Conservation (phyloP, 352 stramenopile species). For the Plasmopara muralis region DNA sequence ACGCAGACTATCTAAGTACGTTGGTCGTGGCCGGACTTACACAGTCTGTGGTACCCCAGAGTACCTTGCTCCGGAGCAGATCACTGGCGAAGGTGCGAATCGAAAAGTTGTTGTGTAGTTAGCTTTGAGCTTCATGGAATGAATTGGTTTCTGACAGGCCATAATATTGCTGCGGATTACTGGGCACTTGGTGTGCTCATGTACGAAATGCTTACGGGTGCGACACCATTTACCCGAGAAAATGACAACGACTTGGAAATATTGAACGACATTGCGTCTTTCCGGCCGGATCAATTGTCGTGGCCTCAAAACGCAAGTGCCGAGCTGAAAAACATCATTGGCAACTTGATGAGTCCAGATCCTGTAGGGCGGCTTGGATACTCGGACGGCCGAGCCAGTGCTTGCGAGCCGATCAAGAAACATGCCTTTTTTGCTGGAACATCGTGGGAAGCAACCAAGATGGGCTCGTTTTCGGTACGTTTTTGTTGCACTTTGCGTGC, state of each 20-base stretch:
- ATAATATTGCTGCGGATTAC: slow-evolving; percentile 87
- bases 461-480: slow-evolving; percentile 71
- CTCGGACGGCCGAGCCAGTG: slow-evolving; percentile 41
- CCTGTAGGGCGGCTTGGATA: slow-evolving; percentile 50
- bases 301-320: slow-evolving; percentile 63
- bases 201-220: slow-evolving; percentile 88
- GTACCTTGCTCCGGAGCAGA: slow-evolving; percentile 81
- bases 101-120: neutral
- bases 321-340: slow-evolving; percentile 69
- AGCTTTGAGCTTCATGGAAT: neutral
- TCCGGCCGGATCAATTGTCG: slow-evolving; percentile 61
- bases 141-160: slow-evolving; percentile 27
- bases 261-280: slow-evolving; percentile 79
- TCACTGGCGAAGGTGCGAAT: slow-evolving; percentile 69
- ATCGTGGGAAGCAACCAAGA: slow-evolving; percentile 77
- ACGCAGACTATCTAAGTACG: slow-evolving; percentile 75
- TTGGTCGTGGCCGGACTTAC: slow-evolving; percentile 76
- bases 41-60: slow-evolving; percentile 83
- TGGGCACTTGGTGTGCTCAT: slow-evolving; percentile 92
- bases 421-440: slow-evolving; percentile 80
- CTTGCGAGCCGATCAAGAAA: slow-evolving; percentile 69
- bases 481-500: neutral
- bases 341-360: slow-evolving; percentile 53
- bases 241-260: slow-evolving; percentile 85
- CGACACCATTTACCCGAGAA: slow-evolving; percentile 83